These are phyloP conservation scores for Colletotrichum tamarilloi DNA, from an alignment of 2,329 filamentous ascomycete species.

Conservation along the genomic window DNA sequence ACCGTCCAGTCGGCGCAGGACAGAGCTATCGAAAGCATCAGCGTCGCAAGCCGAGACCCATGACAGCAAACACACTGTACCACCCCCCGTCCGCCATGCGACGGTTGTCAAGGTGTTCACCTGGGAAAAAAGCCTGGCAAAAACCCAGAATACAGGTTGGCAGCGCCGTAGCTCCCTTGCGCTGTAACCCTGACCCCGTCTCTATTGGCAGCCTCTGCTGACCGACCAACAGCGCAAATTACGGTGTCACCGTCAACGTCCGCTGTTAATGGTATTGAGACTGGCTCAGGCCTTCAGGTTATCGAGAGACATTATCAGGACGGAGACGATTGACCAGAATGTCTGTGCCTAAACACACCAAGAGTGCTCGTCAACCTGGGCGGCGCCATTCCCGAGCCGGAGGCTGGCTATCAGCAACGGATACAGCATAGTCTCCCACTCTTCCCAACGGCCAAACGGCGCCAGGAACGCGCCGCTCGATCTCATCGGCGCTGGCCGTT, in stretches of 20 bases:
- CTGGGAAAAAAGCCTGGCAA: neutral
- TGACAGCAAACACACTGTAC: neutral
- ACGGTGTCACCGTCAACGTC: neutral
- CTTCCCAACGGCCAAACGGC: neutral
- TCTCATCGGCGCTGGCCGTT: constrained; percentile 17
- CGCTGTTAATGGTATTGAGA: neutral
- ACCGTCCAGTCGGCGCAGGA: neutral
- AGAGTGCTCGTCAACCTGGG: neutral
- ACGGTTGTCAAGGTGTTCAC: neutral
- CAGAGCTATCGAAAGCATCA: constrained; percentile 20
- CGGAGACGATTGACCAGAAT: neutral
- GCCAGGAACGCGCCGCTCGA: constrained; percentile 7
- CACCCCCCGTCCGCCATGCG: neutral
- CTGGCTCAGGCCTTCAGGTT: neutral
- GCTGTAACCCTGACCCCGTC: constrained; percentile 5
- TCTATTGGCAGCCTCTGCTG: neutral
- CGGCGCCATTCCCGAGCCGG: neutral
- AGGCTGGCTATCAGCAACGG: neutral
- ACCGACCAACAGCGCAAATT: neutral
- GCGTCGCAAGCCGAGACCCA: constrained; percentile 25
- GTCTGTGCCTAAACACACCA: neutral
- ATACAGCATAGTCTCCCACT: neutral
- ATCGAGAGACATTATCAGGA: neutral
- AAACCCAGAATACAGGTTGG: neutral
- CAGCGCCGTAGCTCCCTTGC: neutral